A percentile compares a stretch with the other conserved stretches of the same genome.
These are phyloP conservation scores for Microdochium trichocladiopsis DNA, from an alignment of 2,329 filamentous ascomycete species.

Conservation along the genomic window DNA sequence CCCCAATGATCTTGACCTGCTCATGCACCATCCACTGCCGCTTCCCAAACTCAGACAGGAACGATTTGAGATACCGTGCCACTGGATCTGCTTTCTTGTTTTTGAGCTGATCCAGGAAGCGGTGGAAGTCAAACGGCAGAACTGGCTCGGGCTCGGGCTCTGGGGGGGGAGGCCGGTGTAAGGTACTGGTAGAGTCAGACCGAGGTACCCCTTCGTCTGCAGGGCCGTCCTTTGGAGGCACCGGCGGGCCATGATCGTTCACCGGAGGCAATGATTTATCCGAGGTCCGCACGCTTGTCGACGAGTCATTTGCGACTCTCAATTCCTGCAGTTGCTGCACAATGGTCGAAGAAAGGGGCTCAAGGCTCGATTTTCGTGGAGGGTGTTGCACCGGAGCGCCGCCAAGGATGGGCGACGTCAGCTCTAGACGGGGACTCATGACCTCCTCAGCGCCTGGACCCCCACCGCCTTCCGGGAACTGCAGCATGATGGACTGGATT, in stretches of 20 bases:
- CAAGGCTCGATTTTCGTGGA: slow-evolving; percentile 79
- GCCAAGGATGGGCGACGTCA: slow-evolving; percentile 72
- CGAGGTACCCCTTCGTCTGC: slow-evolving; percentile 28
- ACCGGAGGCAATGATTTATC: slow-evolving; percentile 25
- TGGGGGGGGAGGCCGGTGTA: slow-evolving; percentile 61
- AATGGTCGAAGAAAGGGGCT: slow-evolving; percentile 52
- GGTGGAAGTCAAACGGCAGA: slow-evolving; percentile 92
- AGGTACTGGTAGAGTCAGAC: slow-evolving; percentile 31
- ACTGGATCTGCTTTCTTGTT: slow-evolving; percentile 98
- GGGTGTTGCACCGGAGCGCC: slow-evolving; percentile 61
- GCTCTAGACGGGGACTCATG: slow-evolving; percentile 82
- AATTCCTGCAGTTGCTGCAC: slow-evolving; percentile 41
- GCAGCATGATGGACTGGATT: slow-evolving; percentile 96
- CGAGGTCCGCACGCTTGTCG: slow-evolving; percentile 26
- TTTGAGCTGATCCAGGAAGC: slow-evolving; percentile 90
- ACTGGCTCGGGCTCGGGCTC: slow-evolving; percentile 74
- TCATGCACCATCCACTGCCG: slow-evolving; percentile 99
- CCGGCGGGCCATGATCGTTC: slow-evolving; percentile 49
- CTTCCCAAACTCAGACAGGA: slow-evolving; percentile 90
- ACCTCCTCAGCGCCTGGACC: slow-evolving; percentile 74
- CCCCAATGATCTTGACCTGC: slow-evolving; percentile 96
- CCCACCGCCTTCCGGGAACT: slow-evolving; percentile 72
- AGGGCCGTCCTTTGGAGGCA: slow-evolving; percentile 53
- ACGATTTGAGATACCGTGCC: slow-evolving; percentile 90
- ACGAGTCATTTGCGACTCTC: slow-evolving; percentile 30